Percentiles rank a stretch among this genome's conserved stretches.
phyloP scores from a whole-genome alignment of 2,329 filamentous ascomycete species.

The Venturia pyrina region DNA sequence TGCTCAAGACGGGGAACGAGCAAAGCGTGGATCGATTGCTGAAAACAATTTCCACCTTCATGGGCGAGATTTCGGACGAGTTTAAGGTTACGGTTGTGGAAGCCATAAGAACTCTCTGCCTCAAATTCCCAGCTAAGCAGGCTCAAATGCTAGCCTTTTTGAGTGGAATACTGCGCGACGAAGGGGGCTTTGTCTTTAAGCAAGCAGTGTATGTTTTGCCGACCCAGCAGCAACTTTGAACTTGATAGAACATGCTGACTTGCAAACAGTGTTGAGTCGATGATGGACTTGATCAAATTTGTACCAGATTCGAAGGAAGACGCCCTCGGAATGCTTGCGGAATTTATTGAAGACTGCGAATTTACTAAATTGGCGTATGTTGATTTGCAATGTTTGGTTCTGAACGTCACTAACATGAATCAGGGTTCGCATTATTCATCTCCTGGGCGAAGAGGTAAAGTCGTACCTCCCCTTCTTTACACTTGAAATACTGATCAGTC shows the following conservation, averaged over 20 bases:
- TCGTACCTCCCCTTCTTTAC: neutral
- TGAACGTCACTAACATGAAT: neutral
- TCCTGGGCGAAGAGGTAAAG: conserved; percentile 66
- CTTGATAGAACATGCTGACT: neutral
- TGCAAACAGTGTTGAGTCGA: conserved; percentile 64
- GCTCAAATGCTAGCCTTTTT: conserved; percentile 96
- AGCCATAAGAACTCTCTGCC: conserved; percentile 87
- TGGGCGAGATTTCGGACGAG: conserved; percentile 98
- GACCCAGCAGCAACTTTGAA: neutral
- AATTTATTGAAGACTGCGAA: conserved; percentile 99
- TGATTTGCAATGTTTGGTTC: neutral
- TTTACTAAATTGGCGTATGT: conserved; percentile 78
- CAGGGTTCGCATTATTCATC: conserved; percentile 75
- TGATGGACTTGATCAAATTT: conserved; percentile 99
- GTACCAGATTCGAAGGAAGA: conserved; percentile 77
- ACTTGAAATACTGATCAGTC: neutral
- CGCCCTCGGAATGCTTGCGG: conserved; percentile 84
- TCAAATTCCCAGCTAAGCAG: conserved; percentile 98
- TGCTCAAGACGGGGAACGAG: conserved; percentile 97
- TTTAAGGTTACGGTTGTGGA: conserved; percentile 99
- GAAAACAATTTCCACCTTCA: conserved; percentile 97
- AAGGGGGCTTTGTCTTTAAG: conserved; percentile 98
- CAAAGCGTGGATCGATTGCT: conserved; percentile 92
- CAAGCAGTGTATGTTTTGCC: conserved; percentile 51
- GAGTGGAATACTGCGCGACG: conserved; percentile 89